Evolutionary conservation across 2,329 filamentous ascomycete species (phyloP), one percentile per base, ranked within the genome.

Genomic region (Colletotrichum sp.): DNA sequence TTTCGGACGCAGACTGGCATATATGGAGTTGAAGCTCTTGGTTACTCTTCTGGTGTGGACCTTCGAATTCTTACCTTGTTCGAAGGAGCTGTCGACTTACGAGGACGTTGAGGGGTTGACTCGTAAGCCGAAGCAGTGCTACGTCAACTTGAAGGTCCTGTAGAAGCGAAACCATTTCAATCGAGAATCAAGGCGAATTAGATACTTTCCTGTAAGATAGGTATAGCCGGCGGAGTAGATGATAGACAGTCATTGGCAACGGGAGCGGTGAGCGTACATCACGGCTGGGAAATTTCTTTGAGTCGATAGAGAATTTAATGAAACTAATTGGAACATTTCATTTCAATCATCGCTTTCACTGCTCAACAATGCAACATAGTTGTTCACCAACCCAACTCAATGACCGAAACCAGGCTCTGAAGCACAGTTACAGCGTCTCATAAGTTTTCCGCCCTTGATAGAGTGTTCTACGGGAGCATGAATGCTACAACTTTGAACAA

Each of bases 21-120:
- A 82, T 48, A 24, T 83, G 7, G 80, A 84, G 77, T n/a, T 84
- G 73, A 78, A 78, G 28, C 73, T 82, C 3, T 36, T 80, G 14
- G 12, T 80, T 1, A 74, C 75, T 7, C 61, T 83, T 14, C 57
- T 83, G 16, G 55, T 82, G n/a, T 83, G 81, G 81, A 79, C 75
- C n/a, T 82, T 81, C 52, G 78, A 81, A 60, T 63, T 82, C 28
- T 24, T 71, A 52, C 68, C 57, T 24, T 70, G 68, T 14, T 36
- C 68, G 4, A 9, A 14, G 12, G 36, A 16, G 24, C 6, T 70
- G 18, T 70, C 68, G 2, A 52, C 26, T 7, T 70, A 70, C 34
- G 36, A 48, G 2, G 36, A 32, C 7, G 10, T 32, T 1, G 57
- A 61, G 13, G 26, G 24, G 4, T 18, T 70, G 12, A 70, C 68